A percentile compares a stretch with the other conserved stretches of the same genome.
These are phyloP conservation scores for Lepidium aucheri DNA, from an alignment of 345 rosid genomes.

Conservation along the genomic window DNA sequence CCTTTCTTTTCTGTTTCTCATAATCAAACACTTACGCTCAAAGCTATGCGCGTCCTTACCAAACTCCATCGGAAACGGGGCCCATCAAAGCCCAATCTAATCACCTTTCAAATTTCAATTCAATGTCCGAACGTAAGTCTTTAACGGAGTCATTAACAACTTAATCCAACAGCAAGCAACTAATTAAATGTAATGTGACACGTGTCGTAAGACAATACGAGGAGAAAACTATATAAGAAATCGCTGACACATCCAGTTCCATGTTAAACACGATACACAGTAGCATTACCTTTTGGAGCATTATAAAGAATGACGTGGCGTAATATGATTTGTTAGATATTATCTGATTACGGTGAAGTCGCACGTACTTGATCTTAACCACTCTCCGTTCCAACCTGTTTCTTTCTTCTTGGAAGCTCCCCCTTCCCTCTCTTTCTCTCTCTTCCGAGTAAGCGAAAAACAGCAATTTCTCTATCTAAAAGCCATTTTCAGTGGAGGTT, in stretches of 20 bases:
- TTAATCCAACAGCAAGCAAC: not conserved
- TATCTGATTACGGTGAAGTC: constrained; percentile 17
- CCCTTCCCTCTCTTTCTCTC: constrained; percentile 17
- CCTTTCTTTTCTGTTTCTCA: constrained; percentile 3
- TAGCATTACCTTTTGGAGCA: not conserved
- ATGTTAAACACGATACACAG: constrained; percentile 16
- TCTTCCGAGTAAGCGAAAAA: constrained; percentile 20
- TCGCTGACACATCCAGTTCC: constrained; percentile 10
- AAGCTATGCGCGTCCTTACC: constrained; percentile 3
- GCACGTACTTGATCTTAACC: constrained; percentile 9
- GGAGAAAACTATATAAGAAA: not conserved
- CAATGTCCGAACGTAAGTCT: constrained; percentile 3
- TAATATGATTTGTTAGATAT: not conserved
- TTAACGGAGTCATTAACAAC: constrained; percentile 9
- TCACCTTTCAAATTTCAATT: not conserved
- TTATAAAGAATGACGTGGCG: constrained; percentile 12
- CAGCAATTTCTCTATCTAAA: constrained; percentile 15
- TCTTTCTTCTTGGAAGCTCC: constrained; percentile 22
- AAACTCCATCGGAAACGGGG: not conserved
- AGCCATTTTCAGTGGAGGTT: constrained; percentile 38
- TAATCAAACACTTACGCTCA: constrained; percentile 3
- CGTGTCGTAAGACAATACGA: not conserved
- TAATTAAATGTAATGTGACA: constrained; percentile 1
- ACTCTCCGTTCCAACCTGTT: constrained; percentile 32
- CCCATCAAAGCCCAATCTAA: constrained; percentile 21